Evolutionary conservation across 352 stramenopile species (phyloP).

Genomic region (Phytophthora litchii): DNA sequence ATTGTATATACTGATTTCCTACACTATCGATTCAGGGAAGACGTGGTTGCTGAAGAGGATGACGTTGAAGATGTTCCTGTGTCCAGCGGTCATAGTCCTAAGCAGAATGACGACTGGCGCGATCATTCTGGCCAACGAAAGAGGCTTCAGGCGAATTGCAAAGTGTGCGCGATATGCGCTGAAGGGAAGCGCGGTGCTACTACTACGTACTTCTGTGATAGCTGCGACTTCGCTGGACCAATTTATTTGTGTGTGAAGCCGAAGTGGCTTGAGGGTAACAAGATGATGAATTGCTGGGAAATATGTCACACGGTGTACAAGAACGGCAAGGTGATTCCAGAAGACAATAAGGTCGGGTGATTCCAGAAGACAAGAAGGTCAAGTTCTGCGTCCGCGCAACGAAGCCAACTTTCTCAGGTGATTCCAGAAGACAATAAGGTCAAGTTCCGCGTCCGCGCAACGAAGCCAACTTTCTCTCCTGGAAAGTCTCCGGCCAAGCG

Average conservation of each 20-base stretch:
- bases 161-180: conserved; percentile 1
- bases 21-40: neutral
- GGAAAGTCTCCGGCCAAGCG: conserved; percentile 2
- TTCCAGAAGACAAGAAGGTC: neutral
- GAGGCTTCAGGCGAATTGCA: conserved; percentile 4
- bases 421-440: neutral
- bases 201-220: conserved; percentile 8
- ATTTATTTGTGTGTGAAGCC: neutral
- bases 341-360: neutral
- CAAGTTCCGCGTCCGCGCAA: neutral
- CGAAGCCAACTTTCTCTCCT: too few relatives aligned
- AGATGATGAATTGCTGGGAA: neutral
- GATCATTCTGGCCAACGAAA: conserved; percentile 4
- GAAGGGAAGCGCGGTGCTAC: conserved; percentile 7
- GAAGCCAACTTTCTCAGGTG: too few relatives aligned
- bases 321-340: neutral
- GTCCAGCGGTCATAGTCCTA: neutral
- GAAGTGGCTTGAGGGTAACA: neutral
- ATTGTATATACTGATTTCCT: neutral
- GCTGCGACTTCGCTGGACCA: neutral
- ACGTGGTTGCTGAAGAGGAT: neutral
- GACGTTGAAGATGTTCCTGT: neutral
- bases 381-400: conserved; percentile 1
- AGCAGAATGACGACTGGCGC: conserved; percentile 1
- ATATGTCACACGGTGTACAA: conserved; percentile 8